phyloP scores from a whole-genome alignment of 306 rosid genomes.

The Prunus salicina region DNA sequence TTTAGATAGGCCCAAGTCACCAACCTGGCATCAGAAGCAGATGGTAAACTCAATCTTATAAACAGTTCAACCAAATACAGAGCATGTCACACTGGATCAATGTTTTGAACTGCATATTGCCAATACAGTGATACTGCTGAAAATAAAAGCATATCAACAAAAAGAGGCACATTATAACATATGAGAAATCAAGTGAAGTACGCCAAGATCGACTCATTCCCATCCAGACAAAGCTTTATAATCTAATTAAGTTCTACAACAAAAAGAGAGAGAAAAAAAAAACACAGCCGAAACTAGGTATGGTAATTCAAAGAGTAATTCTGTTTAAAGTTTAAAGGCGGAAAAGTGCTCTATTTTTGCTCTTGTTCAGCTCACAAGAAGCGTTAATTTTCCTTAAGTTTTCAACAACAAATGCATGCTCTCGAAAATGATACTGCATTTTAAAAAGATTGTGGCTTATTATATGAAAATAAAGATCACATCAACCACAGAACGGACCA shows the following conservation, averaged over 20 bases:
- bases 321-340: background rate
- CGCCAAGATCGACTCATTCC: background rate
- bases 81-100: background rate
- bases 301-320: background rate
- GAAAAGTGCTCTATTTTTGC: background rate
- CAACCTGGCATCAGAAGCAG: slow-evolving; percentile 55
- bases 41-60: slow-evolving; percentile 11
- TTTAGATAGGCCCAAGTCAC: slow-evolving; percentile 92
- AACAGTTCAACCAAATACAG: background rate
- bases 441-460: background rate
- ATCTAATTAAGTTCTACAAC: background rate
- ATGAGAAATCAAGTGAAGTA: background rate
- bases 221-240: background rate
- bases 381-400: background rate
- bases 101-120: background rate
- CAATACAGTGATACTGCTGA: background rate
- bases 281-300: too few relatives aligned
- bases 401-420: background rate
- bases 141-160: background rate
- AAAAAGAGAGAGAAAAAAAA: too few relatives aligned
- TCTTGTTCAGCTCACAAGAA: background rate
- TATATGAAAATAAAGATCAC: background rate
- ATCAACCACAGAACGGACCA: slow-evolving; percentile 2
- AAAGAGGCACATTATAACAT: background rate
- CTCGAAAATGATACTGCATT: background rate